phyloP scores from a whole-genome alignment of 805 yeast species.

The Kluyveromyces wickerhamii region DNA sequence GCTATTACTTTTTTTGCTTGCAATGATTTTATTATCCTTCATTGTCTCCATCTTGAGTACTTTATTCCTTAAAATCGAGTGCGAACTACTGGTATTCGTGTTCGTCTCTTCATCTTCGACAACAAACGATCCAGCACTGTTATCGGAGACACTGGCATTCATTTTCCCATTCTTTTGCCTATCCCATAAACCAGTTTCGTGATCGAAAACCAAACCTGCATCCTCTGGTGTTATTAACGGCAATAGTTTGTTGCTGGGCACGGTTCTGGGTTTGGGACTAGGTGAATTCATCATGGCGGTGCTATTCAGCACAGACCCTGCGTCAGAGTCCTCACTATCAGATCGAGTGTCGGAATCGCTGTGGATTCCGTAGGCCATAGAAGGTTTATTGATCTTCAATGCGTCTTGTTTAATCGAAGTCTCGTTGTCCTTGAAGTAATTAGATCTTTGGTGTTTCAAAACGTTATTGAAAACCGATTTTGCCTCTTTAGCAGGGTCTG shows the following conservation, averaged over 20 bases:
- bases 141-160: neutral
- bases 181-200: conserved; percentile 22
- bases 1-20: no score
- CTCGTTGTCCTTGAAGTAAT: conserved; percentile 8
- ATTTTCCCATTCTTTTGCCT: conserved; percentile 7
- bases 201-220: conserved; percentile 20
- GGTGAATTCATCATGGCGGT: conserved; percentile 1
- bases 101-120: neutral
- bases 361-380: no score
- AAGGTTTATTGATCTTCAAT: no score
- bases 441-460: conserved; percentile 18
- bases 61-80: no score
- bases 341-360: no score
- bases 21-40: no score
- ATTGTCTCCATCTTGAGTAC: no score
- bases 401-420: no score
- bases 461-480: conserved; percentile 23
- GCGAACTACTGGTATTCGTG: neutral
- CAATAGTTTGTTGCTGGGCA: neutral
- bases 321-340: conserved; percentile 1
- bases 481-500: conserved; percentile 26
- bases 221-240: conserved; percentile 22
- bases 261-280: conserved; percentile 3
- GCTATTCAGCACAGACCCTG: conserved; percentile 1
- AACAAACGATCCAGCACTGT: neutral